Base-by-base conservation (phyloP, 306 rosid species). In the Fragaria ananassa region DNA sequence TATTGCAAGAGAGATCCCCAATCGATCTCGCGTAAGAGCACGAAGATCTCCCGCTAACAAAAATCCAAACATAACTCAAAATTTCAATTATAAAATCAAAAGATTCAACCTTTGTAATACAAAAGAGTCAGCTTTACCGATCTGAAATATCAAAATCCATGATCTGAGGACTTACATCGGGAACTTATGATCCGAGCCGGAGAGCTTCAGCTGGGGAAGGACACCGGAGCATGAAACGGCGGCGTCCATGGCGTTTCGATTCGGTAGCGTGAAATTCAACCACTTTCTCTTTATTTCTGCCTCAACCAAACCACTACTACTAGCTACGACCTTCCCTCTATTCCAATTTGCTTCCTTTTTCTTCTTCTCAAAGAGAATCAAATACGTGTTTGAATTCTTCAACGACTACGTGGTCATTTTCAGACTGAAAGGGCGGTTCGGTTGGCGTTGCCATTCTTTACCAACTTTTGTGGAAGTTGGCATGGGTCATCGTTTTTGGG, bases 131-230 rank as follows among this genome's bases (percentile, higher is more conserved):
- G 35, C 62, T 49, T 50, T 34, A 47, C 15, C 12, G 8, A 45
- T 75, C 57, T 2, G 19, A 11, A 14, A 14, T 7, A 15, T 15
- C 3, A 39, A 17, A 39, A 65, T 10, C 11, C 10, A 41, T 4
- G 44, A 80, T 60, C 69, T 9, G 11, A 71, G 41, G 44, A 76
- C 94, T 86, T 72, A 91, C 97, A 74, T 18, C 14, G 85, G 76
- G 41, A 81, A 19, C 10, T 67, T 62, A 19, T 35, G 87, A 84
- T 79, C 79, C 78, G 71, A 81, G 75, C 19, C 60, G 76, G 46
- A 78, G 61, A 77, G 47, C 44, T 68, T 74, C 64, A 74, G 41
- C 2, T 71, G 71, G 65, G 84, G 71, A 31, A 80, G 70, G 68
- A 85, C 75, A 7, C 80, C 70, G 60, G 88, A 83, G 83, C 75